Percentiles rank a stretch among this genome's conserved stretches.
phyloP scores from a whole-genome alignment of 768 basidiomycete genomes.

The Pulveroboletus sp. region DNA sequence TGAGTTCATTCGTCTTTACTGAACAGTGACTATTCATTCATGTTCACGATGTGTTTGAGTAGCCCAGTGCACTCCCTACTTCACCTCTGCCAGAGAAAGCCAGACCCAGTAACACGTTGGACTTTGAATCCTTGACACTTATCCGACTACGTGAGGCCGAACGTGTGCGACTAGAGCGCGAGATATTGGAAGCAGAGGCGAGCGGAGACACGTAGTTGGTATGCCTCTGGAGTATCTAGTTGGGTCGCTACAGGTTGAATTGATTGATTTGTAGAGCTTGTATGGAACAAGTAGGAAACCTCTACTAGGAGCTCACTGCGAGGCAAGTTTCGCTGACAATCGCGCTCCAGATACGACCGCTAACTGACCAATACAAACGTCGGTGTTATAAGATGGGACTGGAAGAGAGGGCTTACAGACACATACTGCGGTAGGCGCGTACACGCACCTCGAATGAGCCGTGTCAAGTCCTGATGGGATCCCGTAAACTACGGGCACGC shows the following conservation, averaged over 20 bases:
- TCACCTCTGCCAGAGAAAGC: conserved; percentile 16
- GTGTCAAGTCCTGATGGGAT: no score
- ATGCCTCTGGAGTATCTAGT: not conserved
- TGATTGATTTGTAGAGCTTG: conserved; percentile 3
- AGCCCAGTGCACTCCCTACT: conserved; percentile 19
- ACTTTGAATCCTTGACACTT: conserved; percentile 77
- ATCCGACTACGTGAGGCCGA: conserved; percentile 81
- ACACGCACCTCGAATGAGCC: no score
- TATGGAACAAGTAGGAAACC: conserved; percentile 4
- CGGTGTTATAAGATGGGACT: no score
- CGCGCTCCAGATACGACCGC: no score
- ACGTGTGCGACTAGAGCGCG: conserved; percentile 67
- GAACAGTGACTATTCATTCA: not conserved
- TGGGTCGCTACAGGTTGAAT: not conserved
- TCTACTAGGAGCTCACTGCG: not conserved
- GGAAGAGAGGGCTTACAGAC: no score
- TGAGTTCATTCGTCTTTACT: not conserved
- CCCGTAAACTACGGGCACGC: no score
- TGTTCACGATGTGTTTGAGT: conserved; percentile 7
- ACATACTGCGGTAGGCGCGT: no score
- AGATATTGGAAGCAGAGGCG: conserved; percentile 69
- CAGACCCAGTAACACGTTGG: conserved; percentile 43
- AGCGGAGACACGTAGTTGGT: conserved; percentile 13
- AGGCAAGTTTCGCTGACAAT: no score
- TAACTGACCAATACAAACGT: no score